Evolutionary conservation across 495 filamentous ascomycete genomes (phyloP).

Genomic region (Rhypophila decipiens): DNA sequence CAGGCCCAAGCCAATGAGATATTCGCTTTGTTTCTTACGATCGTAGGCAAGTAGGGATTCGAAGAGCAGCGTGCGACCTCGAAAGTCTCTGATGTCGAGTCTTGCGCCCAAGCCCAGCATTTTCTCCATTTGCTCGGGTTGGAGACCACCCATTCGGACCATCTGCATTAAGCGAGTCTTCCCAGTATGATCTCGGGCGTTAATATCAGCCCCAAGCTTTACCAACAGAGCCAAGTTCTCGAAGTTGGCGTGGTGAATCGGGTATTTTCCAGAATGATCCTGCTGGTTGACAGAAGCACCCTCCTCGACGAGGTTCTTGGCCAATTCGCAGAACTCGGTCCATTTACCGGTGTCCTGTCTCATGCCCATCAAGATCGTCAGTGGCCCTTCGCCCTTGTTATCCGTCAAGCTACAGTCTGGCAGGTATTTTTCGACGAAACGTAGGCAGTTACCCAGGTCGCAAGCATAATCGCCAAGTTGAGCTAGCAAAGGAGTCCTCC

Average conservation of each 20-base stretch:
- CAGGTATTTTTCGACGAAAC: slow-evolving; percentile 5
- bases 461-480: background rate
- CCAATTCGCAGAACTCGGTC: background rate
- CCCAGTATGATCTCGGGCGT: slow-evolving; percentile 15
- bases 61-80: slow-evolving; percentile 7
- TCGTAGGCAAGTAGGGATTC: background rate
- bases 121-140: too few species aligned
- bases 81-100: slow-evolving; percentile 6
- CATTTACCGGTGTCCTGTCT: background rate
- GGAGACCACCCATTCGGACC: background rate
- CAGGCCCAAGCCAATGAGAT: slow-evolving; percentile 1
- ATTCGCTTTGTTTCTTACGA: background rate
- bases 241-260: slow-evolving; percentile 3
- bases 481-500: slow-evolving; percentile 10
- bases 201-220: slow-evolving; percentile 11
- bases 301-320: slow-evolving; percentile 1
- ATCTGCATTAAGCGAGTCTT: slow-evolving; percentile 9
- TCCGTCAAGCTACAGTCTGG: slow-evolving; percentile 17
- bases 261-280: slow-evolving; percentile 3
- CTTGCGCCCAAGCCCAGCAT: slow-evolving; percentile 3
- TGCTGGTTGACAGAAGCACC: slow-evolving; percentile 5
- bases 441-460: background rate
- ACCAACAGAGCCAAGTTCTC: slow-evolving; percentile 5
- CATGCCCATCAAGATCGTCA: slow-evolving; percentile 5
- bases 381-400: slow-evolving; percentile 8